Conservation (phyloP, 306 rosid species). For the Vigna trinervia region DNA sequence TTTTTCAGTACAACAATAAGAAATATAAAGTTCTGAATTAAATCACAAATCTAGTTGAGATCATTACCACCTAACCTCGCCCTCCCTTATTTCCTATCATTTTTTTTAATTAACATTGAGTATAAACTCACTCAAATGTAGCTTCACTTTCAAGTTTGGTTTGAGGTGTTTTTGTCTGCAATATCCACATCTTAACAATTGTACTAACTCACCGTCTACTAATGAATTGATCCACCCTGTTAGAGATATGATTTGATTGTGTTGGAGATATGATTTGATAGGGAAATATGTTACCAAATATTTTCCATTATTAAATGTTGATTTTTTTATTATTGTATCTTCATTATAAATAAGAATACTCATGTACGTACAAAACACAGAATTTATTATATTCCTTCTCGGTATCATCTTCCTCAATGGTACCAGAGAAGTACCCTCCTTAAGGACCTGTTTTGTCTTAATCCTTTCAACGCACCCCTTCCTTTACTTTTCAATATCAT, state of each 20-base stretch:
- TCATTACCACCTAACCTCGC: background rate
- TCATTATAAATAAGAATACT: too few species aligned
- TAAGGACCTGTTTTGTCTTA: too few species aligned
- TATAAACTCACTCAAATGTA: background rate
- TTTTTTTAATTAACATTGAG: background rate
- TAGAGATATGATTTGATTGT: too few species aligned
- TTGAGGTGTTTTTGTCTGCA: conserved; percentile 17
- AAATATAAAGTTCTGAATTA: background rate
- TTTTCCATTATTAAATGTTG: too few species aligned
- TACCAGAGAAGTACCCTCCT: too few species aligned
- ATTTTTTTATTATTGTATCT: too few species aligned
- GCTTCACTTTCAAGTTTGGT: conserved; percentile 3
- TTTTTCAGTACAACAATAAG: background rate
- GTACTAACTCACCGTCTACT: background rate
- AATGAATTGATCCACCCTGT: background rate
- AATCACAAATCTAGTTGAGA: background rate
- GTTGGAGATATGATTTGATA: too few species aligned
- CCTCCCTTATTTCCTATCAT: background rate
- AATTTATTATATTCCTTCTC: too few species aligned
- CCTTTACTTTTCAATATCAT: background rate
- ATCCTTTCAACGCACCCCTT: background rate
- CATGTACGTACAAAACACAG: too few species aligned
- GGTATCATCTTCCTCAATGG: too few species aligned
- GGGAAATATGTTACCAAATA: too few species aligned
- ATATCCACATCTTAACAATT: conserved; percentile 1